Evolutionary conservation across 306 rosid genomes (phyloP), one percentile per base, ranked within the genome.

Genomic region (Fragaria iinumae): DNA sequence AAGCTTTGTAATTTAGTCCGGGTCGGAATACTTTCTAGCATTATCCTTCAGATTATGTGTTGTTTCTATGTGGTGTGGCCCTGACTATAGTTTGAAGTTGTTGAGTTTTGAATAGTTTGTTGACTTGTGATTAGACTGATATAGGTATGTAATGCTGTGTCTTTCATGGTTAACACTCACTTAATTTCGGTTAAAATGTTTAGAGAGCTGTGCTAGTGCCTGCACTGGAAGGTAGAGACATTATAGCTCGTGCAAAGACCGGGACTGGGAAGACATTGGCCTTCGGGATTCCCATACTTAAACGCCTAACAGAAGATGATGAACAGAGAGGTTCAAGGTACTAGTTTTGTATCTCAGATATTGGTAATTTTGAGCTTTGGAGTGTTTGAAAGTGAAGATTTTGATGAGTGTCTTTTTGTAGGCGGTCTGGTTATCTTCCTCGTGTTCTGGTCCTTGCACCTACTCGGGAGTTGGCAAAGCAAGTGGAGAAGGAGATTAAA

Each of bases 251-350:
- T 38, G 99, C 97, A 1, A 95, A 92, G 88, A 95, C 99, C 8
- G 98, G 99, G 63, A 95, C 99, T 2, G 99, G 99, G 75, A 95
- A 95, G 84, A 95, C 99, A 11, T 47, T 95, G 27, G 99, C 99
- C 23, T 95, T 95, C 43, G 99, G 97, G 65, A 95, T 95, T 77
- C 99, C 97, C 20, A 87, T 95, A 66, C 73, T 95, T 17, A 95
- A 88, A 62, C 89, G 87, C 21, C 87, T 95, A 8, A 84, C 88
- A 14, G 97, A 83, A 59, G 88, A 86, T 29, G 99, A 84, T 56
- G 90, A 84, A 21, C 77, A 71, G 62, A 77, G 79, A 38, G 76
- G 83, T 65, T 69, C 89, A 71, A 85, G 97, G 98, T 93, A 86
- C 23, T 7, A 6, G 23, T 73, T 43, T 43, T 53, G 68, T 44